A percentile compares a stretch with the other conserved stretches of the same genome.
Conservation (phyloP, 768 basidiomycete genomes). For the Mycena rosella region DNA sequence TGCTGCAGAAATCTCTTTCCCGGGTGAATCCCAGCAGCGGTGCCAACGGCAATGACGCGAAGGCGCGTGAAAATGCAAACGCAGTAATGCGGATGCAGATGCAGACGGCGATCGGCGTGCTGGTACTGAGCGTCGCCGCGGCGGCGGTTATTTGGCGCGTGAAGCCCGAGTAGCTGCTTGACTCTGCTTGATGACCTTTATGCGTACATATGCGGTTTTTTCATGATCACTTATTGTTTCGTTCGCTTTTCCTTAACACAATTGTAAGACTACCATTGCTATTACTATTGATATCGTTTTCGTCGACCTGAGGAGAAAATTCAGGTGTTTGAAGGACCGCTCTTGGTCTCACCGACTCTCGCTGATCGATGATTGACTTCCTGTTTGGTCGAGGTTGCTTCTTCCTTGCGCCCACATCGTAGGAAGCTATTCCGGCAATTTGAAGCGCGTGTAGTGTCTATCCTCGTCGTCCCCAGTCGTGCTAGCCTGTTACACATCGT, state of each 20-base stretch:
- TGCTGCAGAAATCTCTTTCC: slow-evolving; percentile 35
- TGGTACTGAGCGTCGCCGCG: slow-evolving; percentile 76
- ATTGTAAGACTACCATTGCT: slow-evolving; percentile 34
- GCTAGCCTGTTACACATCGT: too few species aligned
- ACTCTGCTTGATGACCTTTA: slow-evolving; percentile 17
- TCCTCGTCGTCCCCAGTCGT: too few species aligned
- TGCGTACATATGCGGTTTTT: background rate
- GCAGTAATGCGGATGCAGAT: slow-evolving; percentile 50
- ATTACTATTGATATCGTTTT: slow-evolving; percentile 10
- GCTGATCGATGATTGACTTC: too few species aligned
- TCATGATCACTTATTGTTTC: slow-evolving; percentile 6
- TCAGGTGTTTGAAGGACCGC: too few species aligned
- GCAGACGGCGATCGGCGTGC: slow-evolving; percentile 72
- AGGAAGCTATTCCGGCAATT: too few species aligned
- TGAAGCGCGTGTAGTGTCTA: too few species aligned
- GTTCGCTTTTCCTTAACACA: slow-evolving; percentile 27
- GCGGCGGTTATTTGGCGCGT: slow-evolving; percentile 83
- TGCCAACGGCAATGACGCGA: background rate
- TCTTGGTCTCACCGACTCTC: too few species aligned
- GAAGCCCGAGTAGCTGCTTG: slow-evolving; percentile 45
- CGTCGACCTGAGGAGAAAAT: too few species aligned
- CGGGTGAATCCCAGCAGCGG: background rate
- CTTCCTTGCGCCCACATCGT: too few species aligned
- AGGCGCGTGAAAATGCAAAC: slow-evolving; percentile 13
- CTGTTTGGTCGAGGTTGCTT: too few species aligned